Evolutionary conservation across 306 rosid genomes (phyloP).

Genomic region (Biancaea sappan): DNA sequence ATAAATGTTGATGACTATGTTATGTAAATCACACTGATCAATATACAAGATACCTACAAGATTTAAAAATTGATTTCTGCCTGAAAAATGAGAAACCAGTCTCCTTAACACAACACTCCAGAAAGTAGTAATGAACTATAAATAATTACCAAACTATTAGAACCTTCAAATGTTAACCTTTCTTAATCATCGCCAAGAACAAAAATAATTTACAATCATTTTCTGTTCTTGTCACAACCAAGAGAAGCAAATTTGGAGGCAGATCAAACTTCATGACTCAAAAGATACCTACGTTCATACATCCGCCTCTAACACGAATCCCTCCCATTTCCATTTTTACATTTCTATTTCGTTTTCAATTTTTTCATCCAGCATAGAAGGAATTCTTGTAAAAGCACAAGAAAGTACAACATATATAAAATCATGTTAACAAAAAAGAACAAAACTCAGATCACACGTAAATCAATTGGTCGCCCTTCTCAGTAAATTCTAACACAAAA

Average conservation of each 20-base stretch:
- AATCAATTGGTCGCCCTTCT: background rate
- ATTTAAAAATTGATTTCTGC: background rate
- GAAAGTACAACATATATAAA: background rate
- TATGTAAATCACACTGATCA: background rate
- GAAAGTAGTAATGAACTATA: background rate
- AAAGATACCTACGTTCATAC: constrained; percentile 7
- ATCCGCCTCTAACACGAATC: background rate
- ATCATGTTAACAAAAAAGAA: background rate
- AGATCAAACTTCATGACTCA: background rate
- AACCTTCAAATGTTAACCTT: too few relatives aligned
- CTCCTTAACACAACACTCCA: background rate
- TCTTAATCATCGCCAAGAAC: background rate
- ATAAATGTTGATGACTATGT: background rate
- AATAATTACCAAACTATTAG: background rate
- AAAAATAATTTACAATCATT: background rate
- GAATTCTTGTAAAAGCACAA: background rate
- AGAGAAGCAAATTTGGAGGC: background rate
- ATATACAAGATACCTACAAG: background rate
- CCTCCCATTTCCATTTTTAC: background rate
- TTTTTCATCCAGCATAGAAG: constrained; percentile 7
- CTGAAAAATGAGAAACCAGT: background rate
- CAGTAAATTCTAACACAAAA: background rate
- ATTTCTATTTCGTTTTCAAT: background rate
- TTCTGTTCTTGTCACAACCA: background rate
- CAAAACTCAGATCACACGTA: background rate